Evolutionary conservation across 371 early-diverging fungal genomes (phyloP).

Genomic region (Apophysomyces variabilis): DNA sequence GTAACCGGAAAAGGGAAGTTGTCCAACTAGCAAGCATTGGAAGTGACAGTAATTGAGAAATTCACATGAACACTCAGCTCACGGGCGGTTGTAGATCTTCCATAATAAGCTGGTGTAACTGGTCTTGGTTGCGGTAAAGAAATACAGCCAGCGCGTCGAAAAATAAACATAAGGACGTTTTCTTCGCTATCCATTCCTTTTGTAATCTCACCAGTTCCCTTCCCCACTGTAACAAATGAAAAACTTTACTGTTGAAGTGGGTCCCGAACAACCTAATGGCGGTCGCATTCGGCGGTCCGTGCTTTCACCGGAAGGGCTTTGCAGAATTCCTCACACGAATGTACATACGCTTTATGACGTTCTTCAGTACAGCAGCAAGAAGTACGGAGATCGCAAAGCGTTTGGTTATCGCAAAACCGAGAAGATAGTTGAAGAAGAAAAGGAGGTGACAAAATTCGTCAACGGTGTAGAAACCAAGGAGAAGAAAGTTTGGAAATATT

Average conservation of each 20-base stretch:
- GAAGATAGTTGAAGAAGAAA: conserved; percentile 71
- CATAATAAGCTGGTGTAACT: conserved; percentile 10
- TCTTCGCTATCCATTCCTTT: conserved; percentile 1
- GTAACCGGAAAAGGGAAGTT: conserved; percentile 3
- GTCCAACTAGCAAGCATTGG: not conserved
- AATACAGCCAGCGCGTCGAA: conserved; percentile 2
- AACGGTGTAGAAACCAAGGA: conserved; percentile 67
- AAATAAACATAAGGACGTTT: not conserved
- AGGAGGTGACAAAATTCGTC: conserved; percentile 69
- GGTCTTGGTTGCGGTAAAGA: too few species aligned
- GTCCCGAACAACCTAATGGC: conserved; percentile 14
- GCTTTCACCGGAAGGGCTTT: conserved; percentile 48
- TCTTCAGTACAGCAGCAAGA: conserved; percentile 51
- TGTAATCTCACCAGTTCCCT: conserved; percentile 1
- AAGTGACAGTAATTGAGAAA: not conserved
- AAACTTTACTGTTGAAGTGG: conserved; percentile 27
- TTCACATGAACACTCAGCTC: not conserved
- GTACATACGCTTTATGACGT: conserved; percentile 72
- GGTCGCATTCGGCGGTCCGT: conserved; percentile 51
- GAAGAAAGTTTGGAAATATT: conserved; percentile 82
- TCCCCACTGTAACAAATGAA: conserved; percentile 19
- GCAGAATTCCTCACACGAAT: conserved; percentile 50
- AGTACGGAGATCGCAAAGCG: conserved; percentile 47
- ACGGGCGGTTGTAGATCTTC: conserved; percentile 2
- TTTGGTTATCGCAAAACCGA: conserved; percentile 70